A percentile compares a stretch with the other conserved stretches of the same genome.
phyloP scores from a whole-genome alignment of 164 flowering plant species.

The Sextonia rubra region DNA sequence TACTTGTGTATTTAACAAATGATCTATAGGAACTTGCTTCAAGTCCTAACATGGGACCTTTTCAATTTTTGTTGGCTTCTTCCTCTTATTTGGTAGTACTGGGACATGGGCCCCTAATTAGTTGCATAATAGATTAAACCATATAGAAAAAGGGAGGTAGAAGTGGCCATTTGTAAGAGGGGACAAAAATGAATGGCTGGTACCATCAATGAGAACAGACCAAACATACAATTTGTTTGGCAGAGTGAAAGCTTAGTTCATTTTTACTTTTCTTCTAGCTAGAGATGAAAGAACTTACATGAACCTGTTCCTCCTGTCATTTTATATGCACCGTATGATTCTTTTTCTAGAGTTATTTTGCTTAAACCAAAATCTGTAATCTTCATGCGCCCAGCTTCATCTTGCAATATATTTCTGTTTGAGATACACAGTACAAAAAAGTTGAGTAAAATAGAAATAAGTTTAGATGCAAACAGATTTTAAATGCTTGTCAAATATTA shows the following conservation, averaged over 20 bases:
- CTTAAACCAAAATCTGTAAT: conserved; percentile 62
- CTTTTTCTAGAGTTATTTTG: conserved; percentile 51
- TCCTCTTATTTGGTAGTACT: background rate
- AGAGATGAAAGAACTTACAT: conserved; percentile 28
- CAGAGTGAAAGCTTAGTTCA: background rate
- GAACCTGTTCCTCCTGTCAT: conserved; percentile 72
- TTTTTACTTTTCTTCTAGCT: too few relatives aligned
- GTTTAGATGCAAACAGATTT: background rate
- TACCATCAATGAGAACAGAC: too few relatives aligned
- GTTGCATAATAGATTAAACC: background rate
- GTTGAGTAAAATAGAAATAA: background rate
- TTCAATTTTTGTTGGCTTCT: too few relatives aligned
- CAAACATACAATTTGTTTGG: background rate
- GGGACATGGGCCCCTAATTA: background rate
- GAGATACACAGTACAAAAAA: background rate
- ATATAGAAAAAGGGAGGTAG: too few relatives aligned
- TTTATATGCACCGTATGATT: conserved; percentile 38
- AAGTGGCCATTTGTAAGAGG: too few relatives aligned
- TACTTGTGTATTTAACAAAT: too few relatives aligned
- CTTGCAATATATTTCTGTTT: conserved; percentile 50
- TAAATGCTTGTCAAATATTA: background rate
- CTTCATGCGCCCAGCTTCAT: conserved; percentile 50
- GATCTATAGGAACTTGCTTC: too few relatives aligned
- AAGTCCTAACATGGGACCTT: too few relatives aligned
- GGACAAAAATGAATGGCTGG: too few relatives aligned